A percentile compares a stretch with the other conserved stretches of the same genome.
Conservation (phyloP, 495 filamentous ascomycete species). For the Talaromyces thailandensis region DNA sequence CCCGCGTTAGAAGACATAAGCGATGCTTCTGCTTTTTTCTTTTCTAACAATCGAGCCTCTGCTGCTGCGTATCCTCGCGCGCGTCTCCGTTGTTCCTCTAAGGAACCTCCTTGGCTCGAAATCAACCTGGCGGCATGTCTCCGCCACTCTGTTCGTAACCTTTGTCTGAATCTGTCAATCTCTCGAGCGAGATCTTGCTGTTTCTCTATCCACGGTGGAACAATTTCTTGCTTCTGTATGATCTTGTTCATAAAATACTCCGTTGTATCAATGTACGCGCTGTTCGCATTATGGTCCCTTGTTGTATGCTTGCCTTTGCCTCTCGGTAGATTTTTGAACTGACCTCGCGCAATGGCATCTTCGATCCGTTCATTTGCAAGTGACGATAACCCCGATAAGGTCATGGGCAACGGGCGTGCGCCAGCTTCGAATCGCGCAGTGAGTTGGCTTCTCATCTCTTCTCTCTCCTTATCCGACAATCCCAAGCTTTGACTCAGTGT, state of each 20-base stretch:
- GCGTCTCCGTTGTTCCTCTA: constrained; percentile 66
- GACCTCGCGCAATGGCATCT: constrained; percentile 83
- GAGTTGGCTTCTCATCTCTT: constrained; percentile 59
- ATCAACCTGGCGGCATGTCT: constrained; percentile 76
- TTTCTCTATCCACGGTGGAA: constrained; percentile 75
- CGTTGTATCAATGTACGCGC: constrained; percentile 90
- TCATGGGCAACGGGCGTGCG: constrained; percentile 66
- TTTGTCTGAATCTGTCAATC: constrained; percentile 57
- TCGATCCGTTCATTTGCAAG: constrained; percentile 92
- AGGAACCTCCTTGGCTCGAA: constrained; percentile 64
- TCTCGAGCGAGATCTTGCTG: constrained; percentile 80
- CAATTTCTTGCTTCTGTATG: constrained; percentile 79
- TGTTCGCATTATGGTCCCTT: constrained; percentile 71
- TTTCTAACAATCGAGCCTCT: constrained; percentile 46
- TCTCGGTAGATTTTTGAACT: constrained; percentile 80
- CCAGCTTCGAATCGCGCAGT: constrained; percentile 70
- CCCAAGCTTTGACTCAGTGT: constrained; percentile 47
- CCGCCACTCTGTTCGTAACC: constrained; percentile 78
- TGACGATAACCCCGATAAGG: constrained; percentile 68
- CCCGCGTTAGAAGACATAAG: constrained; percentile 14
- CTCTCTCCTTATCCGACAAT: constrained; percentile 59
- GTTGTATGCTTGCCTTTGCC: constrained; percentile 63
- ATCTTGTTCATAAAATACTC: constrained; percentile 99
- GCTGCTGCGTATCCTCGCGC: constrained; percentile 68
- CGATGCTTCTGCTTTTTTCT: constrained; percentile 35